A percentile compares a stretch with the other conserved stretches of the same genome.
Conservation (phyloP, 345 rosid species). For the Populus davidiana region DNA sequence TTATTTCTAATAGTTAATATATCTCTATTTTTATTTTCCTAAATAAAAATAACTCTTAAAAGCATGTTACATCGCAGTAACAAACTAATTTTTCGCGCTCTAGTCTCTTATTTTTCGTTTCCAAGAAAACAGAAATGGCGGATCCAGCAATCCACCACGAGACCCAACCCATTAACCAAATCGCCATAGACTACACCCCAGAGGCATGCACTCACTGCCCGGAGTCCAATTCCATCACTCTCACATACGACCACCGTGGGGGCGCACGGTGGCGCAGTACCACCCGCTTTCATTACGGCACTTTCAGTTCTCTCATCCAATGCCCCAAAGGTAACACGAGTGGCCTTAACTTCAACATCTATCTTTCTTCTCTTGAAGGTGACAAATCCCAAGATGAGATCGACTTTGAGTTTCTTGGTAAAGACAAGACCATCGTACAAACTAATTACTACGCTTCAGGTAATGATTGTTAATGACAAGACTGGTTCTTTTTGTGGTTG, state of each 20-base stretch:
- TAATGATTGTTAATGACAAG: neutral
- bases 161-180: conserved; percentile 47
- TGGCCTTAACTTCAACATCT: conserved; percentile 64
- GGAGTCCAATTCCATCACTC: conserved; percentile 43
- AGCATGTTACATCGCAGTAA: too few species aligned
- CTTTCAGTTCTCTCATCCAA: conserved; percentile 49
- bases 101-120: neutral
- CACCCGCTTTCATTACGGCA: conserved; percentile 55
- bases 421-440: conserved; percentile 45
- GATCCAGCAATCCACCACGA: conserved; percentile 41
- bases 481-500: neutral
- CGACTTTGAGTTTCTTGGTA: conserved; percentile 68
- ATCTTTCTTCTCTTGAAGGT: conserved; percentile 63
- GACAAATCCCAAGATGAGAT: conserved; percentile 64
- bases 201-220: conserved; percentile 56
- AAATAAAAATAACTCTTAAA: too few species aligned
- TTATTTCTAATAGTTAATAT: too few species aligned
- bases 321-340: conserved; percentile 58
- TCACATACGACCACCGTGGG: conserved; percentile 54
- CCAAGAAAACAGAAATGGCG: conserved; percentile 29
- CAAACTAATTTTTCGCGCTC: too few species aligned
- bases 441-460: conserved; percentile 56
- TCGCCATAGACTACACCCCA: conserved; percentile 59
- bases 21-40: neutral
- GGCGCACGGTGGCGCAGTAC: conserved; percentile 66